phyloP scores from a whole-genome alignment of 768 basidiomycete genomes.

The Termitomyces sp. region DNA sequence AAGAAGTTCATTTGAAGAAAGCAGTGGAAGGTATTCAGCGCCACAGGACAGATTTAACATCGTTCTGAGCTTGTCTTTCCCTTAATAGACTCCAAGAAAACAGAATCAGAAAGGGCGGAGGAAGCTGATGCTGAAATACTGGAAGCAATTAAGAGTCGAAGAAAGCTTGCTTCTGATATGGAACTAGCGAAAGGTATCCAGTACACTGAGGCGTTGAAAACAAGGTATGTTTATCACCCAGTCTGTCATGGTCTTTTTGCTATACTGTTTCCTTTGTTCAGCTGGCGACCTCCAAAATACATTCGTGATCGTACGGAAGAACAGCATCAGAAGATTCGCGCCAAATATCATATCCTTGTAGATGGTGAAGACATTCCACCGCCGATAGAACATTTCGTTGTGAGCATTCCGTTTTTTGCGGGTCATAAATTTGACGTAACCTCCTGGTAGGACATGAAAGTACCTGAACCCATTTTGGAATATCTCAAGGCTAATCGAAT shows the following conservation, averaged over 20 bases:
- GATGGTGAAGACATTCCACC: slow-evolving; percentile 93
- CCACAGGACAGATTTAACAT: not conserved
- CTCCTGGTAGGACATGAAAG: slow-evolving; percentile 85
- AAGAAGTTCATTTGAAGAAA: slow-evolving; percentile 86
- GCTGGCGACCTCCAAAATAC: slow-evolving; percentile 86
- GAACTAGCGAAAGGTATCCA: slow-evolving; percentile 91
- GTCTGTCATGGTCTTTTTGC: not conserved
- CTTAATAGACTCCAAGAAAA: slow-evolving; percentile 74
- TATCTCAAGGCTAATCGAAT: slow-evolving; percentile 86
- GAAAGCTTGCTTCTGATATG: slow-evolving; percentile 87
- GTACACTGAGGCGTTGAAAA: slow-evolving; percentile 81
- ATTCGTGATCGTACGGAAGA: slow-evolving; percentile 66
- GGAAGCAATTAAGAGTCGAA: slow-evolving; percentile 83
- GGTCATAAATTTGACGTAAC: slow-evolving; percentile 4
- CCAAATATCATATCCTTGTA: slow-evolving; percentile 92
- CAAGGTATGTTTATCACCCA: slow-evolving; percentile 48
- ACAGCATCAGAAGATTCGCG: slow-evolving; percentile 69
- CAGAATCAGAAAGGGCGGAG: slow-evolving; percentile 75
- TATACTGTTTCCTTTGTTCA: slow-evolving; percentile 21
- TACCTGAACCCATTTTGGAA: slow-evolving; percentile 80
- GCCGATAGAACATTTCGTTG: slow-evolving; percentile 84
- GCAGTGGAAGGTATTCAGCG: slow-evolving; percentile 62
- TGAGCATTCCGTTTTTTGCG: slow-evolving; percentile 21
- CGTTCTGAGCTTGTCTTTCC: not conserved
- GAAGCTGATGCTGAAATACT: slow-evolving; percentile 90